Base-by-base conservation (phyloP, 768 basidiomycete genomes). In the Pisolithus marmoratus region DNA sequence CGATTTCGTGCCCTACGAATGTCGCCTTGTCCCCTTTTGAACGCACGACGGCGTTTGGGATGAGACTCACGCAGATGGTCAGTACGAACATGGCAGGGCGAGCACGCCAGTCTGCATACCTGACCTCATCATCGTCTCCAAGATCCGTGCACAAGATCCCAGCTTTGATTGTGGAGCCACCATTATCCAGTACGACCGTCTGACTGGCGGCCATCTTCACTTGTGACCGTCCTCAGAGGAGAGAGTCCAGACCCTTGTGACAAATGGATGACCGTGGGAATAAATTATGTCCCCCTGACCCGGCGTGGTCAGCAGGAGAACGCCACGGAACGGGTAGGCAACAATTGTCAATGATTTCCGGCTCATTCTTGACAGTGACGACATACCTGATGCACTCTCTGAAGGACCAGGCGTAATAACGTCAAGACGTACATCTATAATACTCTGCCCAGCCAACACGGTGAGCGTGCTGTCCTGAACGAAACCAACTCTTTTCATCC, bases 1-100 rank as follows among this genome's bases (percentile, higher is more conserved):
- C 80, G 50, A 94, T 71, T 64, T 97, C 90, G 63, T 94, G 90
- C 2, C 90, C 93, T 58, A 93, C 78, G 69, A 91, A 95, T 15
- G 85, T 84, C 55, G 73, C 71, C 62, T 84, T 87, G 72, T 93
- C 93, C 23, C 81, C 83, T 66, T 90, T 92, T 40, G 90, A 90
- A 50, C 91, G 80, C 43, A 88, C 80, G 53, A 94, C 81, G 19
- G 89, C 87, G 65, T 97, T 98, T 19, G 83, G 75, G 34, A 90
- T 78, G 22, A 87, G 70, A 60, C 90, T 92, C 38, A 19, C 48
- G 51, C 36, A 24, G 26, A 47, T 12, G 49, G 45, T 37, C 8
- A 48, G 54, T 40, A 51, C 52, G 49, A 41, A 44, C 20, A 14
- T 20, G 22, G 46, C 22, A 20, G 15, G 44, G 12, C 51, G 36